Percentiles rank a stretch among this genome's conserved stretches.
Conservation (phyloP, 495 filamentous ascomycete species). For the Podospora conica region DNA sequence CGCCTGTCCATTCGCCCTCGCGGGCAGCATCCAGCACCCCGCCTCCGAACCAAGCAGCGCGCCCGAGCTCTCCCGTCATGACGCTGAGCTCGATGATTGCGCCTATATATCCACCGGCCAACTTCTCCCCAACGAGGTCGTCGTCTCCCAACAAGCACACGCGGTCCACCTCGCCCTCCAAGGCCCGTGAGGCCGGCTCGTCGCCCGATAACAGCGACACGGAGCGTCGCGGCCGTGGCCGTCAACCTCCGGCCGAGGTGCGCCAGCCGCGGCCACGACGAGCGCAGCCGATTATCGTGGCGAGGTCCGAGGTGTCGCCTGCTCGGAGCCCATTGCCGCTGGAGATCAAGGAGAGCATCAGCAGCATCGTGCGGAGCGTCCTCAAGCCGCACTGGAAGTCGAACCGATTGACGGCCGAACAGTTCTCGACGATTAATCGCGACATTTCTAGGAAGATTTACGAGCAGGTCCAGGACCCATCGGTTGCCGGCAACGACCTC, state of each 20-base stretch:
- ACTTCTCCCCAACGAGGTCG: slow-evolving; percentile 49
- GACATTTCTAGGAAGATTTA: slow-evolving; percentile 80
- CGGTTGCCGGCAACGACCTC: slow-evolving; percentile 47
- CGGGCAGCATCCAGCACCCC: slow-evolving; percentile 67
- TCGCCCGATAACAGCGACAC: slow-evolving; percentile 42
- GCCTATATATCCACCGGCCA: slow-evolving; percentile 53
- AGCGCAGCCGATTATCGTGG: slow-evolving; percentile 21
- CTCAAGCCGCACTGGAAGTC: slow-evolving; percentile 71
- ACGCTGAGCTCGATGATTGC: slow-evolving; percentile 57
- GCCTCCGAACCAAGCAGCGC: slow-evolving; percentile 53
- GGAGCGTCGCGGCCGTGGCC: slow-evolving; percentile 27
- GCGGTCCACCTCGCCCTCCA: slow-evolving; percentile 24
- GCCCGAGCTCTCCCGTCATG: slow-evolving; percentile 61
- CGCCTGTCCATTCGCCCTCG: slow-evolving; percentile 66
- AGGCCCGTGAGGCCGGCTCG: slow-evolving; percentile 20
- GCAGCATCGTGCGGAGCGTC: slow-evolving; percentile 68
- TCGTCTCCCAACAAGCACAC: slow-evolving; percentile 28
- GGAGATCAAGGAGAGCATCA: slow-evolving; percentile 73
- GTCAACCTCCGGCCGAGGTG: slow-evolving; percentile 32
- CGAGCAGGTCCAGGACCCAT: slow-evolving; percentile 61
- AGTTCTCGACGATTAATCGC: slow-evolving; percentile 84
- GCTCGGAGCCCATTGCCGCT: slow-evolving; percentile 52
- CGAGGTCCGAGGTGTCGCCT: slow-evolving; percentile 50
- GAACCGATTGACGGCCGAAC: slow-evolving; percentile 65
- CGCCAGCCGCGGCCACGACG: slow-evolving; percentile 48